phyloP scores from a whole-genome alignment of 768 basidiomycete genomes.

The Amanita muscaria region DNA sequence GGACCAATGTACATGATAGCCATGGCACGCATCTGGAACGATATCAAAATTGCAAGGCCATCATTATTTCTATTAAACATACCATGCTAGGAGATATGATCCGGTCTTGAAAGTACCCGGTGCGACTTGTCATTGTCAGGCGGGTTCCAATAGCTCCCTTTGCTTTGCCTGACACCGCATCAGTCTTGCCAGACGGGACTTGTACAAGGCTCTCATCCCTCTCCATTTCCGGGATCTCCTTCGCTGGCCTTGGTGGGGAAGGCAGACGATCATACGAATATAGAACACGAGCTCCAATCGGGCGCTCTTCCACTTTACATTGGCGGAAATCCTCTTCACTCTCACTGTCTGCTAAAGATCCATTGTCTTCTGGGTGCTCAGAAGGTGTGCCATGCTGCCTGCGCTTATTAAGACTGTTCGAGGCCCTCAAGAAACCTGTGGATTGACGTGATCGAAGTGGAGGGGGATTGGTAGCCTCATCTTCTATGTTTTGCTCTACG shows the following conservation, averaged over 20 bases:
- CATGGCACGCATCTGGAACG: conserved; percentile 96
- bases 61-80: conserved; percentile 20
- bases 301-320: conserved; percentile 61
- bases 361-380: conserved; percentile 32
- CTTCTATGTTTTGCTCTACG: conserved; percentile 24
- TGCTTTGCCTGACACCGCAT: conserved; percentile 22
- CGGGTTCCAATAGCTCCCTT: conserved; percentile 73
- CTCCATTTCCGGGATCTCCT: background rate
- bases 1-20: conserved; percentile 96
- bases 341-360: conserved; percentile 45
- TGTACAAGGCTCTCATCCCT: conserved; percentile 32
- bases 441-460: conserved; percentile 12
- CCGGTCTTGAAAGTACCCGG: conserved; percentile 88
- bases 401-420: background rate
- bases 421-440: background rate
- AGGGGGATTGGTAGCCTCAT: conserved; percentile 14
- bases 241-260: background rate
- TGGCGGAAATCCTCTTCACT: conserved; percentile 39
- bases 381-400: conserved; percentile 12
- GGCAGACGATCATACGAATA: conserved; percentile 35
- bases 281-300: conserved; percentile 66
- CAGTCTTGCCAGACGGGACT: conserved; percentile 23
- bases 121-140: conserved; percentile 91
- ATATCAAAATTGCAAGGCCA: conserved; percentile 5
- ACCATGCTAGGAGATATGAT: conserved; percentile 97